These are phyloP conservation scores for Globisporangium recalcitrans DNA, from an alignment of 352 stramenopile genomes.

Conservation along the genomic window DNA sequence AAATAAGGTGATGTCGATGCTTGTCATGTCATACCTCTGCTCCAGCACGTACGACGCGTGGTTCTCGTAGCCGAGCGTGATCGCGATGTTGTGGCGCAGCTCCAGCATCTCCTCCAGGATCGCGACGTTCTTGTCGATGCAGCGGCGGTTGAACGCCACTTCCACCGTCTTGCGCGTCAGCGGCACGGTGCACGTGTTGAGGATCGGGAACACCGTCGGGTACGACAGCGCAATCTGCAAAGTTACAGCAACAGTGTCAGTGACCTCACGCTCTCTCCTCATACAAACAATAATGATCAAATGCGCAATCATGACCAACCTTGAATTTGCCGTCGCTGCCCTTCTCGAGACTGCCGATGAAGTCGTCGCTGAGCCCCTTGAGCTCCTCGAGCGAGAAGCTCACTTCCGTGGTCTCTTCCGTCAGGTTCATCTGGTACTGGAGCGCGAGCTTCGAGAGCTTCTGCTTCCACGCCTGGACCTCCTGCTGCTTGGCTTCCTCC, in stretches of 20 bases:
- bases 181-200: slow-evolving; percentile 81
- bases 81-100: slow-evolving; percentile 71
- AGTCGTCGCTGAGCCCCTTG: slow-evolving; percentile 74
- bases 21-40: slow-evolving; percentile 40
- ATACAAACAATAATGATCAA: not conserved
- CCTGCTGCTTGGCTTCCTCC: slow-evolving; percentile 48
- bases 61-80: slow-evolving; percentile 75
- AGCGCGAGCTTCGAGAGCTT: slow-evolving; percentile 80
- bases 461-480: slow-evolving; percentile 81
- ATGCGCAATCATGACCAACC: not conserved
- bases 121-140: slow-evolving; percentile 76
- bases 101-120: slow-evolving; percentile 82
- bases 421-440: slow-evolving; percentile 84
- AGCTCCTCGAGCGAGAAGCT: slow-evolving; percentile 71
- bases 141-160: slow-evolving; percentile 78
- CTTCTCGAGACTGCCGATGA: slow-evolving; percentile 64
- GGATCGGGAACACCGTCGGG: slow-evolving; percentile 87
- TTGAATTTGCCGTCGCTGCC: slow-evolving; percentile 74
- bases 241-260: not conserved
- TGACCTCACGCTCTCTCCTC: not conserved
- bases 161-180: slow-evolving; percentile 78
- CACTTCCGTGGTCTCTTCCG: slow-evolving; percentile 81
- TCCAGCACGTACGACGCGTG: slow-evolving; percentile 83
- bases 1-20: not conserved
- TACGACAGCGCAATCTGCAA: slow-evolving; percentile 73